These are phyloP conservation scores for Fusarium continuum DNA, from an alignment of 2,329 filamentous ascomycete genomes.

Conservation along the genomic window DNA sequence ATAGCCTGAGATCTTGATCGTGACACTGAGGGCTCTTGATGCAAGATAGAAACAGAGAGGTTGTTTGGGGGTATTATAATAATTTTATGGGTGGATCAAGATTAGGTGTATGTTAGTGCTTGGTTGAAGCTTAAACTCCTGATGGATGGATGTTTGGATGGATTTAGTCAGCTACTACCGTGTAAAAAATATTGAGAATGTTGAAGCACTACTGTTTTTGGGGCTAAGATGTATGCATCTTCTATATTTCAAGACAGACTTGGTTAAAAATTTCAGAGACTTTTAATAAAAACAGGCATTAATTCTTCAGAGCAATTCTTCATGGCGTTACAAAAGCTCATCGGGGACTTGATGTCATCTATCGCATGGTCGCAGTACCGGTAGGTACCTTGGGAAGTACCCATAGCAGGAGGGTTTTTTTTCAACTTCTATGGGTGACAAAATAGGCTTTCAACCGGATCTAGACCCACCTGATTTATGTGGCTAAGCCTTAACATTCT, in stretches of 20 bases:
- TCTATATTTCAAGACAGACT: too few species aligned
- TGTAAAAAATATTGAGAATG: too few species aligned
- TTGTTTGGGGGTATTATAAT: neutral
- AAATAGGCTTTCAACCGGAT: too few species aligned
- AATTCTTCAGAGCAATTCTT: neutral
- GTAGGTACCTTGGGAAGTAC: too few species aligned
- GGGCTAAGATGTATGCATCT: too few species aligned
- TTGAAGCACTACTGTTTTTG: too few species aligned
- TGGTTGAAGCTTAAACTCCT: constrained; percentile 2
- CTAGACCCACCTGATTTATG: too few species aligned
- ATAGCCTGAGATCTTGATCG: neutral
- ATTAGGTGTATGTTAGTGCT: neutral
- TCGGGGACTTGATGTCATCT: constrained; percentile 14
- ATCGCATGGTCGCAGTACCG: neutral
- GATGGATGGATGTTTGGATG: neutral
- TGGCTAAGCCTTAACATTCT: too few species aligned
- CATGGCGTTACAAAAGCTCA: neutral
- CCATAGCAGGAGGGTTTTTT: too few species aligned
- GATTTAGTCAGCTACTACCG: constrained; percentile 15
- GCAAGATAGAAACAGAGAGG: fast-evolving
- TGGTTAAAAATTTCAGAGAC: too few species aligned
- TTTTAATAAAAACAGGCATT: too few species aligned
- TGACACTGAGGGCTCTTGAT: neutral
- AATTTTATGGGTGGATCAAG: neutral
- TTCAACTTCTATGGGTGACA: too few species aligned